Conservation (phyloP, 306 rosid species). For the Adenanthera pavonina region DNA sequence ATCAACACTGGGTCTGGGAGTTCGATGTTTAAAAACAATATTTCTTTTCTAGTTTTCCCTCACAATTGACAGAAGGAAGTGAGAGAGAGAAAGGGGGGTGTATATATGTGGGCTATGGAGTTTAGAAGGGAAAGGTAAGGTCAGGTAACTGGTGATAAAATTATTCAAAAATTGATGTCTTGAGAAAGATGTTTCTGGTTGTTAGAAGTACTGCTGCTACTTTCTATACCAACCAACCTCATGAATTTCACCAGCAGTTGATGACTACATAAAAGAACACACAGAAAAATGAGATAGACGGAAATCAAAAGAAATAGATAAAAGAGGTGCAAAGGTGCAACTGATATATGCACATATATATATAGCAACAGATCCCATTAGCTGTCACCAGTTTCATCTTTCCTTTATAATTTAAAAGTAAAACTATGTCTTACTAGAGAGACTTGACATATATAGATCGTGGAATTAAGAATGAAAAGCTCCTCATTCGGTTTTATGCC, state of each 20-base stretch:
- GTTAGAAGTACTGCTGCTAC: not conserved
- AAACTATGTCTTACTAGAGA: slow-evolving; percentile 32
- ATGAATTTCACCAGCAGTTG: not conserved
- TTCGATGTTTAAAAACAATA: slow-evolving; percentile 8
- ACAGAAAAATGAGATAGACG: not conserved
- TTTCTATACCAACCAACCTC: slow-evolving; percentile 3
- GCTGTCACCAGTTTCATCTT: slow-evolving; percentile 2
- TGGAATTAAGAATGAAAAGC: slow-evolving; percentile 1
- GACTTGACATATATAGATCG: slow-evolving; percentile 13
- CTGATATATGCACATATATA: not conserved
- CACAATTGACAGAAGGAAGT: slow-evolving; percentile 5
- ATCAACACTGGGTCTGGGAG: slow-evolving; percentile 10
- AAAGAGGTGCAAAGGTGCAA: slow-evolving; percentile 29
- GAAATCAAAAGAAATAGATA: not conserved
- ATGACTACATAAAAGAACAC: not conserved
- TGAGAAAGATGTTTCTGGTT: slow-evolving; percentile 26
- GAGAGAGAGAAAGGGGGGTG: not conserved
- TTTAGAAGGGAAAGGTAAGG: slow-evolving; percentile 12
- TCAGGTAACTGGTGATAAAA: not conserved
- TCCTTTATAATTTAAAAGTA: slow-evolving; percentile 7
- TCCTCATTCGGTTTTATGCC: slow-evolving; percentile 10
- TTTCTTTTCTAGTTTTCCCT: slow-evolving; percentile 17
- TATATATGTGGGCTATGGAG: not conserved
- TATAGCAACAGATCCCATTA: slow-evolving; percentile 20
- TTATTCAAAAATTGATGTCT: slow-evolving; percentile 19